Evolutionary conservation across 768 basidiomycete species (phyloP).

Genomic region (Pulveroboletus sp.): DNA sequence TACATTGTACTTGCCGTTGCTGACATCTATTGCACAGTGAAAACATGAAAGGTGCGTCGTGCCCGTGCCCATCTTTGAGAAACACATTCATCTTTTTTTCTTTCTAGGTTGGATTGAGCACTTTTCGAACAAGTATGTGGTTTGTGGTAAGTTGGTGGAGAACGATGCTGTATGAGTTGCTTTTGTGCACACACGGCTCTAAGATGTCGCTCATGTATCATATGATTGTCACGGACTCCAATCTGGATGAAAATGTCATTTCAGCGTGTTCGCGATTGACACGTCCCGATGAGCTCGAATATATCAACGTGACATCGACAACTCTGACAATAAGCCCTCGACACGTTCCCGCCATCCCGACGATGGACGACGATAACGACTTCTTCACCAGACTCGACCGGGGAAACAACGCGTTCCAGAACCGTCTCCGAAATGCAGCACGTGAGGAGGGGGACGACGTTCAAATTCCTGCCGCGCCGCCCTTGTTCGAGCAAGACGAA

Average conservation of each 20-base stretch:
- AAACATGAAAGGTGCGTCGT: slow-evolving; percentile 74
- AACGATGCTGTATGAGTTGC: slow-evolving; percentile 47
- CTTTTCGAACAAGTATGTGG: slow-evolving; percentile 88
- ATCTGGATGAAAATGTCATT: too few species aligned
- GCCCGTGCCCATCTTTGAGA: not conserved
- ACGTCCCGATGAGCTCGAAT: not conserved
- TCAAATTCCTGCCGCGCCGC: slow-evolving; percentile 28
- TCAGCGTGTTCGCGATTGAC: not conserved
- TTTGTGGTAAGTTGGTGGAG: slow-evolving; percentile 86
- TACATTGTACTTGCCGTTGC: not conserved
- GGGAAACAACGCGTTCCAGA: slow-evolving; percentile 23
- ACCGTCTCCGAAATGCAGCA: slow-evolving; percentile 37
- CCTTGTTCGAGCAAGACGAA: slow-evolving; percentile 32
- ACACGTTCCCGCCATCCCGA: not conserved
- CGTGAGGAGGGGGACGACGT: slow-evolving; percentile 26
- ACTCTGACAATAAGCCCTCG: not conserved
- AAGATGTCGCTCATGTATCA: not conserved
- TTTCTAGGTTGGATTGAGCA: slow-evolving; percentile 87
- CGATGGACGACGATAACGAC: slow-evolving; percentile 24
- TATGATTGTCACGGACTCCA: slow-evolving; percentile 2
- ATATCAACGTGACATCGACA: not conserved
- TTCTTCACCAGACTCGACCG: slow-evolving; percentile 29
- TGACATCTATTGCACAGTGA: slow-evolving; percentile 47
- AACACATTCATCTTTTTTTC: slow-evolving; percentile 2
- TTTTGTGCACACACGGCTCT: not conserved